Evolutionary conservation across 805 yeast species (phyloP).

Genomic region (Hanseniaspora vineae): DNA sequence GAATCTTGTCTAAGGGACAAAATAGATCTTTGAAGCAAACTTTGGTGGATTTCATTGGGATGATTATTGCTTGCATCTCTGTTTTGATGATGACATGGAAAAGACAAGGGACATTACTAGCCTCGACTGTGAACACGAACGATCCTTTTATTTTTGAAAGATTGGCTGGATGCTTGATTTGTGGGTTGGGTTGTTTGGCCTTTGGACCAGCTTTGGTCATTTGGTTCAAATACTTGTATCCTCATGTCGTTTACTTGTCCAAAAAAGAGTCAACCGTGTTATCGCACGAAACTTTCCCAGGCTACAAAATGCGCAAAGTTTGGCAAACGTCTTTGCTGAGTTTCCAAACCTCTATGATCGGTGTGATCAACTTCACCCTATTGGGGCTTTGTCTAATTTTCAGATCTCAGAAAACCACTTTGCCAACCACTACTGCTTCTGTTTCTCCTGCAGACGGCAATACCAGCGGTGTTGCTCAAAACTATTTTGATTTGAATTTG

Average conservation of each 20-base stretch:
- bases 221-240: conserved; percentile 7
- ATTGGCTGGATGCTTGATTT: conserved; percentile 21
- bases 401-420: not conserved
- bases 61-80: conserved; percentile 18
- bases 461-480: not conserved
- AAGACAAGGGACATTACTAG: conserved; percentile 19
- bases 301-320: not conserved
- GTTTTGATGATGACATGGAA: conserved; percentile 20
- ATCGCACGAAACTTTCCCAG: not conserved
- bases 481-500: not conserved
- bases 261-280: not conserved
- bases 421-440: not conserved
- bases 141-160: conserved; percentile 24
- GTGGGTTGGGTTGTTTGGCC: conserved; percentile 20
- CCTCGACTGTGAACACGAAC: conserved; percentile 16
- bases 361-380: not conserved
- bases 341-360: not conserved
- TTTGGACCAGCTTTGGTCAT: conserved; percentile 22
- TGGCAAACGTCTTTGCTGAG: not conserved
- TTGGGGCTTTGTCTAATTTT: not conserved
- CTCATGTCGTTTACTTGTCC: not conserved
- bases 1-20: conserved; percentile 4
- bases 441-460: not conserved
- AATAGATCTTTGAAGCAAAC: not conserved
- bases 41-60: conserved; percentile 11